Evolutionary conservation across 1,284 basidiomycete genomes (phyloP).

Genomic region (Pyrrhoderma noxium): DNA sequence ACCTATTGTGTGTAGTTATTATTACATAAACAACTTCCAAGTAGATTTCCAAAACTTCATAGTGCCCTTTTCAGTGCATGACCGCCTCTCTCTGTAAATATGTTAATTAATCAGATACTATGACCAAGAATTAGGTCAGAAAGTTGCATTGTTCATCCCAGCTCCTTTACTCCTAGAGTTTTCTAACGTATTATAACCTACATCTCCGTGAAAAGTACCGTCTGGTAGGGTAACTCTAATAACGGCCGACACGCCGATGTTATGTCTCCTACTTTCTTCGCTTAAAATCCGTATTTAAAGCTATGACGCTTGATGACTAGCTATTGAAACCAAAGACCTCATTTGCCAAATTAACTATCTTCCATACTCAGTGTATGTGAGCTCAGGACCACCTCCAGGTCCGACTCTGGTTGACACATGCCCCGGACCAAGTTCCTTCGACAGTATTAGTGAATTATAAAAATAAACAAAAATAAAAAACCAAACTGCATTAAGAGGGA

Average conservation of each 20-base stretch:
- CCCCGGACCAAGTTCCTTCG: conserved; percentile 89
- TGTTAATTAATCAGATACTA: conserved; percentile 27
- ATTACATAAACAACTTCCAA: conserved; percentile 96
- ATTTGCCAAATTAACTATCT: conserved; percentile 92
- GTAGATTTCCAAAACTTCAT: conserved; percentile 87
- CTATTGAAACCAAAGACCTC: conserved; percentile 99
- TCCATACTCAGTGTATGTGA: conserved; percentile 98
- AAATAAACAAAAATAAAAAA: conserved; percentile 9
- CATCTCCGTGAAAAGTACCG: conserved; percentile 88
- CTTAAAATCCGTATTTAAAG: conserved; percentile 67
- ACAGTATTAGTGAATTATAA: conserved; percentile 32
- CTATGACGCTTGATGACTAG: conserved; percentile 86
- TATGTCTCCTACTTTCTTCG: conserved; percentile 61
- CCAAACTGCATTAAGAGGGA: conserved; percentile 20
- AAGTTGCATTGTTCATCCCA: conserved; percentile 84
- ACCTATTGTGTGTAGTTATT: conserved; percentile 82
- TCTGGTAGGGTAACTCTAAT: conserved; percentile 84
- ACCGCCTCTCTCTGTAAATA: conserved; percentile 98
- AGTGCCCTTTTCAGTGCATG: conserved; percentile 90
- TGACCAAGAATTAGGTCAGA: neutral
- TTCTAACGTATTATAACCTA: conserved; percentile 85
- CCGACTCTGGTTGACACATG: conserved; percentile 87
- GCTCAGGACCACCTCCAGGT: conserved; percentile 76
- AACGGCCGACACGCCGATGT: conserved; percentile 78
- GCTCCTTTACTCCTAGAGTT: conserved; percentile 80